Conservation (phyloP, 2,329 filamentous ascomycete genomes). For the Colletotrichum graminicola region DNA sequence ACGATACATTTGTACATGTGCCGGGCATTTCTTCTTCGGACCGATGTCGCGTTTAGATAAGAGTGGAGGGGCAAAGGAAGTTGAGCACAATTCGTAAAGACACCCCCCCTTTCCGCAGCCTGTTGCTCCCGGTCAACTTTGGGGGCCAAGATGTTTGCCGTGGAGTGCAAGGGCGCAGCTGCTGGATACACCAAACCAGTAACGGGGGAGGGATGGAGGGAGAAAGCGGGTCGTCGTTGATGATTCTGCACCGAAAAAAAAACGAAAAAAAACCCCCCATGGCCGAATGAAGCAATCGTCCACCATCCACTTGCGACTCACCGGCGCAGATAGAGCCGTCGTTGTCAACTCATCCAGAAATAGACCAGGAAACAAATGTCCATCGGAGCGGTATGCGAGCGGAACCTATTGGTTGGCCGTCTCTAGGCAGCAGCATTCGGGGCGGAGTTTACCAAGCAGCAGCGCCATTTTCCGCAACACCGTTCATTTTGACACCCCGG, state of each 20-base stretch:
- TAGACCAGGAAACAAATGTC: not conserved
- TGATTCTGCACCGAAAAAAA: not conserved
- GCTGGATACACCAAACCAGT: not conserved
- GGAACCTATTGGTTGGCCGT: not conserved
- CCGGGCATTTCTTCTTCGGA: not conserved
- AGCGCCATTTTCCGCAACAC: conserved; percentile 1
- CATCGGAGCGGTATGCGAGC: not conserved
- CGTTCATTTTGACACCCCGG: not conserved
- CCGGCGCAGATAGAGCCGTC: not conserved
- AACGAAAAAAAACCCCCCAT: no score
- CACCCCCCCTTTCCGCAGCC: not conserved
- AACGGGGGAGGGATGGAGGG: not conserved
- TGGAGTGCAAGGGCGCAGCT: not conserved
- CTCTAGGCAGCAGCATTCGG: conserved; percentile 7
- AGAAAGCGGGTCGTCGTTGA: no score
- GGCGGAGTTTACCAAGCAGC: not conserved
- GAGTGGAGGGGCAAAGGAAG: not conserved
- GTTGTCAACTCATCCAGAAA: no score
- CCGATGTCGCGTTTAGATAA: not conserved
- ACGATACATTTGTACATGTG: not conserved
- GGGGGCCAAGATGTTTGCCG: not conserved
- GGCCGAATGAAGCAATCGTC: not conserved
- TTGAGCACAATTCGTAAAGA: not conserved
- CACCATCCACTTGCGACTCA: conserved; percentile 4
- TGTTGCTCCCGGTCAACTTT: not conserved